Evolutionary conservation across 1,284 basidiomycete genomes (phyloP).

Genomic region (Leccinum pallidistipes): DNA sequence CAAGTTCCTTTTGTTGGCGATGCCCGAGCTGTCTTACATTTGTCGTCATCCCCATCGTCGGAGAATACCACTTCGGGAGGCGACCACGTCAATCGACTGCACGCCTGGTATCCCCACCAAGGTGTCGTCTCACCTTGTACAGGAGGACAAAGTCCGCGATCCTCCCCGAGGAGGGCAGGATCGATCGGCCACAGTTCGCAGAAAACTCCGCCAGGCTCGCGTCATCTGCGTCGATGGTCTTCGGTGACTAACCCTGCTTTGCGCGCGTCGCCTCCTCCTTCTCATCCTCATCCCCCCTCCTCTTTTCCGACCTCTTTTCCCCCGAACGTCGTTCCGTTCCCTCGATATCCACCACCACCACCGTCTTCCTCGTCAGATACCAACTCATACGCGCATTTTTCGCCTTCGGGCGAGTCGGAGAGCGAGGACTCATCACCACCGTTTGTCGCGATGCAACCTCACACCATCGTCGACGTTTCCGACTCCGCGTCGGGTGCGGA

Average conservation of each 20-base stretch:
- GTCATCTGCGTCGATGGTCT: slow-evolving; percentile 35
- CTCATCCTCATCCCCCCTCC: neutral
- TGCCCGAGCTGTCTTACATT: slow-evolving; percentile 22
- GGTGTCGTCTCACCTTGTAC: slow-evolving; percentile 5
- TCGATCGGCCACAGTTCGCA: slow-evolving; percentile 35
- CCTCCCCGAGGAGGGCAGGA: slow-evolving; percentile 34
- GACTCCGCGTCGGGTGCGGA: slow-evolving; percentile 6
- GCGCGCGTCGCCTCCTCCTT: slow-evolving; percentile 21
- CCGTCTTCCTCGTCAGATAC: slow-evolving; percentile 21
- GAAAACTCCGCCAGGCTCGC: slow-evolving; percentile 30
- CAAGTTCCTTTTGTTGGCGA: slow-evolving; percentile 31
- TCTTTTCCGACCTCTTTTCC: slow-evolving; percentile 18
- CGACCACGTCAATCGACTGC: slow-evolving; percentile 21
- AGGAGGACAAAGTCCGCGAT: slow-evolving; percentile 32
- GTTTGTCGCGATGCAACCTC: slow-evolving; percentile 15
- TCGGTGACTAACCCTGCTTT: slow-evolving; percentile 33
- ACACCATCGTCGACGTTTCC: slow-evolving; percentile 21
- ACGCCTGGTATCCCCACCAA: slow-evolving; percentile 28
- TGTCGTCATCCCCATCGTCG: neutral
- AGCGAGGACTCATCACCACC: slow-evolving; percentile 19
- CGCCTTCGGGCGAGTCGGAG: slow-evolving; percentile 29
- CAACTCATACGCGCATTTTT: slow-evolving; percentile 20
- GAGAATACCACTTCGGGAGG: slow-evolving; percentile 13
- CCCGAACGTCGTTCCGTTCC: slow-evolving; percentile 19
- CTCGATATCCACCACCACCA: slow-evolving; percentile 18